A percentile compares a stretch with the other conserved stretches of the same genome.
Evolutionary conservation across 768 basidiomycete genomes (phyloP).

Genomic region (Gloeopeniophorella convolvens): DNA sequence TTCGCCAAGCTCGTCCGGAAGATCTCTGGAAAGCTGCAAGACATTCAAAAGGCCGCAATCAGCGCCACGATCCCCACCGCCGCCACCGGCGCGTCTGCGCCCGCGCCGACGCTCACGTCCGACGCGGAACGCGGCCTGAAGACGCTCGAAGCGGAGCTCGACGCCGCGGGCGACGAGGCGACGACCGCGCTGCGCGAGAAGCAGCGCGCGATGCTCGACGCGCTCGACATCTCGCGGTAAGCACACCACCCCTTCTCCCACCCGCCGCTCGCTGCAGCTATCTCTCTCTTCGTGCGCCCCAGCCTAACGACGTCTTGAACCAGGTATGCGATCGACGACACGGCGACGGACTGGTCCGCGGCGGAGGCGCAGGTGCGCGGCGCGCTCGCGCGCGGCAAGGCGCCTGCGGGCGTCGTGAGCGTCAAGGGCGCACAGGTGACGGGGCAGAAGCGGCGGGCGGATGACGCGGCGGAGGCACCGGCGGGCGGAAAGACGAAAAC

Average conservation of each 20-base stretch:
- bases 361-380: conserved; percentile 69
- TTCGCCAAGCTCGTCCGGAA: conserved; percentile 90
- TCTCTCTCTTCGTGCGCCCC: not conserved
- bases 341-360: conserved; percentile 61
- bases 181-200: conserved; percentile 50
- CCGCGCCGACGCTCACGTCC: conserved; percentile 12
- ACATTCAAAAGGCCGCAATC: conserved; percentile 75
- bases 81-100: conserved; percentile 25
- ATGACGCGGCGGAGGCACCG: conserved; percentile 31
- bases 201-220: conserved; percentile 83
- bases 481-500: conserved; percentile 33
- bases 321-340: conserved; percentile 73
- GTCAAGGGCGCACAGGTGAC: conserved; percentile 43
- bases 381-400: conserved; percentile 37
- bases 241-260: conserved; percentile 28
- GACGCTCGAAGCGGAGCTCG: conserved; percentile 29
- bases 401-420: conserved; percentile 75
- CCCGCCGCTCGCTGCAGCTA: not conserved
- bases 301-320: conserved; percentile 11
- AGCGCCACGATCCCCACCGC: conserved; percentile 49
- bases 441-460: conserved; percentile 56
- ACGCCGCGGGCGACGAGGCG: conserved; percentile 66
- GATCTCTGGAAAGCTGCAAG: conserved; percentile 65
- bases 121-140: conserved; percentile 27
- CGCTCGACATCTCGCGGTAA: conserved; percentile 84